Evolutionary conservation across 257 asterid species (phyloP).

Genomic region (Salvia splendens): DNA sequence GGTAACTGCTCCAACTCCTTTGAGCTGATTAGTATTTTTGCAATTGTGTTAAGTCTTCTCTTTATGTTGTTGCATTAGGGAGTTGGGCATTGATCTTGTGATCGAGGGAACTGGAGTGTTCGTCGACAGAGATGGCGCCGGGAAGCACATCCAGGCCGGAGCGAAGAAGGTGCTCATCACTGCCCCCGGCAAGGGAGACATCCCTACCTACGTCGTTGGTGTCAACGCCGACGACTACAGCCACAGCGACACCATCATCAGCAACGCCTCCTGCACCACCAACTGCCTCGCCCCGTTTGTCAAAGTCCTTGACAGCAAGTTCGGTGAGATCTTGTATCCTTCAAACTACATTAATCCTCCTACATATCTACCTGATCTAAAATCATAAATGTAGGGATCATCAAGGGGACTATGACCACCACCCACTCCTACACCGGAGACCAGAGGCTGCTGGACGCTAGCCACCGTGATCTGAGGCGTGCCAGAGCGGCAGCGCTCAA

Average conservation of each 20-base stretch:
- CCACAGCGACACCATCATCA: constrained; percentile 70
- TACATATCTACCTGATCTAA: no score
- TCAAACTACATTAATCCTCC: no score
- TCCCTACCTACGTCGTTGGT: constrained; percentile 92
- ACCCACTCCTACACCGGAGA: constrained; percentile 99
- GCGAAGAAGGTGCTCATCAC: constrained; percentile 97
- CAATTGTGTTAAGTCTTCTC: not conserved
- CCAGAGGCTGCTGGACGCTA: constrained; percentile 96
- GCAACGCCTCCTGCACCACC: constrained; percentile 98
- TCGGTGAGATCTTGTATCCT: constrained; percentile 44
- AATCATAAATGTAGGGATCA: constrained; percentile 52
- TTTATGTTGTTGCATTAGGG: constrained; percentile 48
- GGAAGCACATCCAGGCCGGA: constrained; percentile 87
- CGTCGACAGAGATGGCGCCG: constrained; percentile 93
- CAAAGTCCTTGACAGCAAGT: constrained; percentile 89
- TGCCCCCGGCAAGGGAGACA: constrained; percentile 96
- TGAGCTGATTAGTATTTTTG: not conserved
- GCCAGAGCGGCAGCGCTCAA: constrained; percentile 96
- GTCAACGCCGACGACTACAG: constrained; percentile 80
- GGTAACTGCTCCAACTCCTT: not conserved
- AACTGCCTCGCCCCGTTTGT: constrained; percentile 98
- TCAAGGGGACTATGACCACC: constrained; percentile 99
- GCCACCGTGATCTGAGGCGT: constrained; percentile 96
- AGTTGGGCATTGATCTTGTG: constrained; percentile 73
- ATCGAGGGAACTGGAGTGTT: constrained; percentile 97